phyloP scores from a whole-genome alignment of 116 monocot species.

The Phalaenopsis hybrid region DNA sequence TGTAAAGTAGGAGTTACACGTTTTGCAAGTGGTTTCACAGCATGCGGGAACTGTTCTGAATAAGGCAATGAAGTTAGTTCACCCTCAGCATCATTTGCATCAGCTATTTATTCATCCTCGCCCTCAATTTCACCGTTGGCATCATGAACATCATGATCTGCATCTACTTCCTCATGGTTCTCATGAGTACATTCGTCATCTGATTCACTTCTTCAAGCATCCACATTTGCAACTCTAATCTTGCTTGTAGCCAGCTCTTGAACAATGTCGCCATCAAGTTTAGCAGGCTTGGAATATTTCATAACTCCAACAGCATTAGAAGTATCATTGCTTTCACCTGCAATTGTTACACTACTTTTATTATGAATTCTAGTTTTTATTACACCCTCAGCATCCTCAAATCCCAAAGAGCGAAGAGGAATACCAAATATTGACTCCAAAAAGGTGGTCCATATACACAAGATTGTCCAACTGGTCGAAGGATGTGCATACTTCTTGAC shows the following conservation, averaged over 20 bases:
- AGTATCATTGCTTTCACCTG: slow-evolving; percentile 24
- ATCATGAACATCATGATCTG: slow-evolving; percentile 61
- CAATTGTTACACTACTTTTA: slow-evolving; percentile 31
- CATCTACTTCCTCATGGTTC: slow-evolving; percentile 43
- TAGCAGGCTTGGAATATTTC: slow-evolving; percentile 27
- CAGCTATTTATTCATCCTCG: slow-evolving; percentile 77
- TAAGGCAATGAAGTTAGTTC: slow-evolving; percentile 48
- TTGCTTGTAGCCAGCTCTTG: too few relatives aligned
- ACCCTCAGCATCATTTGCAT: slow-evolving; percentile 61
- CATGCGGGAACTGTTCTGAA: slow-evolving; percentile 53
- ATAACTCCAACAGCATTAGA: slow-evolving; percentile 15
- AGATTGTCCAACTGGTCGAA: slow-evolving; percentile 64
- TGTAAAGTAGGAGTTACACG: slow-evolving; percentile 51
- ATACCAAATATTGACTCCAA: slow-evolving; percentile 73
- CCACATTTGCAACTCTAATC: slow-evolving; percentile 14
- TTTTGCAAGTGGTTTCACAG: slow-evolving; percentile 79
- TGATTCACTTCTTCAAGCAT: background rate
- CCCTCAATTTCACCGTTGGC: slow-evolving; percentile 90
- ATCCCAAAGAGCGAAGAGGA: slow-evolving; percentile 29
- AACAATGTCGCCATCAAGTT: slow-evolving; percentile 19
- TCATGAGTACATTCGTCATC: too few relatives aligned
- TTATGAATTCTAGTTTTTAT: slow-evolving; percentile 27
- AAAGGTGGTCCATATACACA: slow-evolving; percentile 77
- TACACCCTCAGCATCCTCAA: slow-evolving; percentile 47
- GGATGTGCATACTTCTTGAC: slow-evolving; percentile 69